phyloP scores from a whole-genome alignment of 805 yeast species.

The Lipomyces orientalis region DNA sequence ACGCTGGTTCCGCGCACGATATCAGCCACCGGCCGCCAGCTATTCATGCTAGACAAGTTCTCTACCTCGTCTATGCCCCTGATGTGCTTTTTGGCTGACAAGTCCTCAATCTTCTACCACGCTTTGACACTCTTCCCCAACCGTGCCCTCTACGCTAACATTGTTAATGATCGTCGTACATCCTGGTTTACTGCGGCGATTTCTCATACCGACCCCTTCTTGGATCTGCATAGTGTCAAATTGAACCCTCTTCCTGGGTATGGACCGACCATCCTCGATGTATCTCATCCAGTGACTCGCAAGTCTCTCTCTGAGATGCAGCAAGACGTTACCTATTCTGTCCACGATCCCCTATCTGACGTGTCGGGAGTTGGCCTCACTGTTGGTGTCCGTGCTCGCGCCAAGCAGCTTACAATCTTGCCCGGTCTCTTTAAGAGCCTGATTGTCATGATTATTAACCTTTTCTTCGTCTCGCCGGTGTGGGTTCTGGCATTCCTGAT shows the following conservation, averaged over 20 bases:
- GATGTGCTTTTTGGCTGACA: slow-evolving; percentile 68
- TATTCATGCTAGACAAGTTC: slow-evolving; percentile 63
- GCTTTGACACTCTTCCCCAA: slow-evolving; percentile 61
- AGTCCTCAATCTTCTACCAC: slow-evolving; percentile 62
- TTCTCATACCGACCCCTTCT: slow-evolving; percentile 64
- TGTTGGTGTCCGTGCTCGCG: slow-evolving; percentile 17
- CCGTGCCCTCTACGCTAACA: slow-evolving; percentile 70
- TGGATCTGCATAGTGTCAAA: slow-evolving; percentile 42
- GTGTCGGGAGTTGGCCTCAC: slow-evolving; percentile 14
- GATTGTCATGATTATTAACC: slow-evolving; percentile 44
- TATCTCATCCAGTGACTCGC: slow-evolving; percentile 51
- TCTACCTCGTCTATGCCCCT: slow-evolving; percentile 52
- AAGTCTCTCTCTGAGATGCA: neutral
- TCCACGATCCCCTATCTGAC: slow-evolving; percentile 23
- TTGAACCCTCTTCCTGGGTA: slow-evolving; percentile 52
- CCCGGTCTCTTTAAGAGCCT: slow-evolving; percentile 26
- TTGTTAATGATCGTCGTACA: slow-evolving; percentile 79
- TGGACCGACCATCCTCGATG: slow-evolving; percentile 63
- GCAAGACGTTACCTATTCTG: slow-evolving; percentile 11
- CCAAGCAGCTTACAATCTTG: slow-evolving; percentile 17
- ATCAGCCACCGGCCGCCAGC: slow-evolving; percentile 75
- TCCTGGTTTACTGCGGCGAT: slow-evolving; percentile 85
- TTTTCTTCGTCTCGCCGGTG: slow-evolving; percentile 63
- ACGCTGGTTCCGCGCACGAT: slow-evolving; percentile 65
- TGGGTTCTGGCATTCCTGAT: slow-evolving; percentile 66